A percentile compares a stretch with the other conserved stretches of the same genome.
Evolutionary conservation across 106 monocot species (phyloP).

Genomic region (Allium fistulosum): DNA sequence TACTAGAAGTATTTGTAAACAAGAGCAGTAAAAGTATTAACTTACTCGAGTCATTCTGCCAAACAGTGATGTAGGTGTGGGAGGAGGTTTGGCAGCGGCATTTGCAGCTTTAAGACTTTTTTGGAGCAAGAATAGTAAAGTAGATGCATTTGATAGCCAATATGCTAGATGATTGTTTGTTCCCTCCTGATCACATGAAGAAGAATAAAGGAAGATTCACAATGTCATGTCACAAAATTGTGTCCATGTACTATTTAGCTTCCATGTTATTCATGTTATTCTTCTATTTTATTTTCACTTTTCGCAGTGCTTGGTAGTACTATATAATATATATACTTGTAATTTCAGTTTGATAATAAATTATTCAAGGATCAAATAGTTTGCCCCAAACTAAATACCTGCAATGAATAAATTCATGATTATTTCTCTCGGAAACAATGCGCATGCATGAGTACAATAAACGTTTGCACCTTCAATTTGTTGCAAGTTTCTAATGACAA

Average conservation of each 20-base stretch:
- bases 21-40: neutral
- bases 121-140: constrained; percentile 80
- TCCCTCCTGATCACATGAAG: constrained; percentile 43
- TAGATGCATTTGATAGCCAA: constrained; percentile 86
- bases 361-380: no score
- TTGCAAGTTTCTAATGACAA: no score
- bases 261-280: neutral
- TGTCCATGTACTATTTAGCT: neutral
- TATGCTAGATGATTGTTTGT: constrained; percentile 68
- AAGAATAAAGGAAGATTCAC: neutral
- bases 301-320: no score
- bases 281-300: neutral
- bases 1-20: no score
- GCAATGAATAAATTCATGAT: no score
- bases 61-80: constrained; percentile 75
- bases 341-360: no score
- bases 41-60: constrained; percentile 86
- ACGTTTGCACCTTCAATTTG: no score
- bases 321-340: no score
- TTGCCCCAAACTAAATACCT: no score
- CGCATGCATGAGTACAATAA: no score
- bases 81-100: constrained; percentile 38
- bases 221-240: neutral
- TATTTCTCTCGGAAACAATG: no score
- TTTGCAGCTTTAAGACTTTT: constrained; percentile 67